These are phyloP conservation scores for Penicillium vulpinum DNA, from an alignment of 2,329 filamentous ascomycete species.

Conservation along the genomic window DNA sequence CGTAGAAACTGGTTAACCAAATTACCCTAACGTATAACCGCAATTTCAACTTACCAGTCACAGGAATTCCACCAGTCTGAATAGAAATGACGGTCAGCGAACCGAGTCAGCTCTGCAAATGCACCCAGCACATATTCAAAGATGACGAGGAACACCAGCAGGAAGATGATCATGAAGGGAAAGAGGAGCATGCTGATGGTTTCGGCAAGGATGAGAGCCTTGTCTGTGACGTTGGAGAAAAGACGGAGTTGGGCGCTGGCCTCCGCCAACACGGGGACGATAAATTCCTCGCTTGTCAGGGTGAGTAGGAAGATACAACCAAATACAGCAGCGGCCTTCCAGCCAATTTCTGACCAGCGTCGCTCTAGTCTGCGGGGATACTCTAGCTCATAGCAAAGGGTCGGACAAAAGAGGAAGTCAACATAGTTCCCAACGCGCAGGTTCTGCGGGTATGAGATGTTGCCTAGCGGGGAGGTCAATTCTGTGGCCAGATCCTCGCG, in stretches of 20 bases:
- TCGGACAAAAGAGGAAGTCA: constrained; percentile 89
- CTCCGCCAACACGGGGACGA: constrained; percentile 81
- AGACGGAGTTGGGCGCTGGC: constrained; percentile 59
- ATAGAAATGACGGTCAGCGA: constrained; percentile 94
- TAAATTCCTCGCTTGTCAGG: constrained; percentile 89
- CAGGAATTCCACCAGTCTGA: constrained; percentile 67
- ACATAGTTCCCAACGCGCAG: constrained; percentile 77
- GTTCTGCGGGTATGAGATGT: constrained; percentile 86
- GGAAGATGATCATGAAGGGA: constrained; percentile 94
- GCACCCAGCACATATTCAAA: constrained; percentile 96
- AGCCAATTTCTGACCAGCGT: constrained; percentile 76
- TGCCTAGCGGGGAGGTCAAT: constrained; percentile 85
- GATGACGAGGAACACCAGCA: constrained; percentile 95
- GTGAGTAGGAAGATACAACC: constrained; percentile 95
- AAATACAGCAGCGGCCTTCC: constrained; percentile 86
- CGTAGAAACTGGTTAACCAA: not conserved
- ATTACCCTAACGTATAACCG: not conserved
- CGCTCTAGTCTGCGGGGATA: constrained; percentile 79
- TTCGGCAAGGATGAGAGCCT: constrained; percentile 78
- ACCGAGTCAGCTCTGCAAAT: constrained; percentile 90
- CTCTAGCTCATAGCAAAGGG: constrained; percentile 95
- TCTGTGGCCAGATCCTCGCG: constrained; percentile 87
- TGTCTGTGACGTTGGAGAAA: constrained; percentile 59
- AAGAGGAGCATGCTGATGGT: constrained; percentile 89
- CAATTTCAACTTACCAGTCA: constrained; percentile 44